A percentile compares a stretch with the other conserved stretches of the same genome.
Conservation (phyloP, 192 early-diverging fungal species). For the Backusella macrospora region DNA sequence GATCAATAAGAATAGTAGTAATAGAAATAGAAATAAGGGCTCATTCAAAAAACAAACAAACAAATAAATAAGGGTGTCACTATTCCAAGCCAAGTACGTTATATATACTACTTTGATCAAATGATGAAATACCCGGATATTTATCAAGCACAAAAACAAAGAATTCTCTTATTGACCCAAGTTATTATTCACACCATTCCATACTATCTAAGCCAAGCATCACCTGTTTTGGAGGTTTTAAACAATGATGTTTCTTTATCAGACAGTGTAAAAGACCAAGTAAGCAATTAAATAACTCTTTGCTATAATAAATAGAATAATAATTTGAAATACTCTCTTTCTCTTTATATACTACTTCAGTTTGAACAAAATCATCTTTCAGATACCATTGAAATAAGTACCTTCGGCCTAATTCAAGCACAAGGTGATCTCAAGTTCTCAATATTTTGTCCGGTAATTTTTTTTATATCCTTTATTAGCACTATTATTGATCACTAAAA, state of each 20-base stretch:
- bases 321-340: not conserved
- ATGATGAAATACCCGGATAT: conserved; percentile 34
- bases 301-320: not conserved
- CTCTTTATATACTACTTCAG: not conserved
- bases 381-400: conserved; percentile 2
- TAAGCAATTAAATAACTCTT: not conserved
- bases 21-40: not conserved
- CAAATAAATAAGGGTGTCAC: conserved; percentile 48
- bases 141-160: conserved; percentile 19
- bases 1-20: not conserved
- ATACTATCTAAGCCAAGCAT: not conserved
- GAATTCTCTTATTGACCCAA: conserved; percentile 27
- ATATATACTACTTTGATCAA: conserved; percentile 54
- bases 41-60: not conserved
- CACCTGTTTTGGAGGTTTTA: not conserved
- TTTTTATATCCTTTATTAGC: not conserved
- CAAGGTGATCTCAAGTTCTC: not conserved
- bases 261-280: not conserved
- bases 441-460: not conserved
- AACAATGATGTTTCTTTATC: not conserved
- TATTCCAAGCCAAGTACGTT: conserved; percentile 60
- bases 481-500: not conserved
- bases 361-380: not conserved
- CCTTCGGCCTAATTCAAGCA: not conserved
- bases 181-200: conserved; percentile 30